These are phyloP conservation scores for Lojkania enalia DNA, from an alignment of 2,329 filamentous ascomycete genomes.

Conservation along the genomic window DNA sequence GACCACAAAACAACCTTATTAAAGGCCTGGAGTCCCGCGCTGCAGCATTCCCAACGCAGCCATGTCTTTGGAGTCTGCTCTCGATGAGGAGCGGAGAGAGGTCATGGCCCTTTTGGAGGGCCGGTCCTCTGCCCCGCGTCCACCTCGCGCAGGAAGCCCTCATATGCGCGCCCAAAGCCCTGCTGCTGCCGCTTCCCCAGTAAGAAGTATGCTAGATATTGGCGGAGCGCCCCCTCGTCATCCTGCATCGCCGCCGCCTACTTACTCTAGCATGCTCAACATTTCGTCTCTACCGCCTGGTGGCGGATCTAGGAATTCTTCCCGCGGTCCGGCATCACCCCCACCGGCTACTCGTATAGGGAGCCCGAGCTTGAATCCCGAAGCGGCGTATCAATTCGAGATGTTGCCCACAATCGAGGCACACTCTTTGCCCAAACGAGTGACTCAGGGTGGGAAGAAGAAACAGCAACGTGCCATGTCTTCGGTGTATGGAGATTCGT, in stretches of 20 bases:
- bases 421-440: conserved; percentile 47
- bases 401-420: conserved; percentile 51
- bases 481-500: conserved; percentile 38
- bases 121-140: conserved; percentile 29
- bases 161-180: conserved; percentile 57
- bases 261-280: conserved; percentile 44
- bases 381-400: conserved; percentile 50
- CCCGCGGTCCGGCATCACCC: conserved; percentile 37
- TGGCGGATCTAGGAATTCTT: conserved; percentile 38
- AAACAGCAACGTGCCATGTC: conserved; percentile 52
- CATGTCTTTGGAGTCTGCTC: conserved; percentile 76
- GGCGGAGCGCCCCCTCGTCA: conserved; percentile 25
- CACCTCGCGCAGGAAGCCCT: conserved; percentile 34
- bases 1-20: background rate
- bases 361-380: conserved; percentile 39
- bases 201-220: conserved; percentile 63
- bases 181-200: conserved; percentile 58
- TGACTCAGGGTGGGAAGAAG: conserved; percentile 49
- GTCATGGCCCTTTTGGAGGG: conserved; percentile 70
- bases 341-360: conserved; percentile 19
- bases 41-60: conserved; percentile 13
- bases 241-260: conserved; percentile 32
- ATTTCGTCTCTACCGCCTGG: conserved; percentile 29
- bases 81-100: conserved; percentile 77
- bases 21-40: background rate